Evolutionary conservation across 495 filamentous ascomycete genomes (phyloP).

Genomic region (Lasiosphaeria ovina): DNA sequence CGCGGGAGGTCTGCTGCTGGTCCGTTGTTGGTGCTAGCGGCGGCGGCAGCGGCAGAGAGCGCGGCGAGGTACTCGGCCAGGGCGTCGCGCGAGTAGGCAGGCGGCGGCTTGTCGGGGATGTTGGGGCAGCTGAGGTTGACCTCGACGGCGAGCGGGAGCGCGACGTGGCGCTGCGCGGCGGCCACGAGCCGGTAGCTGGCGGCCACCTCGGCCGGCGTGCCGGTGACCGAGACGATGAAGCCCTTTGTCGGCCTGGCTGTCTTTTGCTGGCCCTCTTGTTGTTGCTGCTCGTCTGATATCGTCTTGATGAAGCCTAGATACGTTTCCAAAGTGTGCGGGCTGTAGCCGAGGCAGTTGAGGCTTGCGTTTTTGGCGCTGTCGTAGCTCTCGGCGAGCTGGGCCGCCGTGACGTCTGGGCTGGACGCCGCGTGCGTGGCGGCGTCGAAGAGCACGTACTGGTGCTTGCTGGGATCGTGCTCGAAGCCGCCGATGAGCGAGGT

Average conservation of each 20-base stretch:
- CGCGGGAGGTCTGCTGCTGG: conserved; percentile 11
- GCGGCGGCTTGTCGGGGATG: conserved; percentile 63
- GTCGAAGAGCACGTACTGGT: conserved; percentile 65
- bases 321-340: conserved; percentile 60
- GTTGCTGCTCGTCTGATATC: conserved; percentile 33
- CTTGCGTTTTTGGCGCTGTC: conserved; percentile 44
- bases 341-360: conserved; percentile 69
- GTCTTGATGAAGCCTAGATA: conserved; percentile 56
- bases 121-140: conserved; percentile 75
- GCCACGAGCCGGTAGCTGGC: conserved; percentile 41
- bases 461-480: conserved; percentile 55
- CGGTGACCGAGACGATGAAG: conserved; percentile 71
- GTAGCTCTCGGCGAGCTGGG: not conserved
- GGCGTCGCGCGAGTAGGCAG: conserved; percentile 54
- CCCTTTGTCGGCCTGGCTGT: conserved; percentile 41
- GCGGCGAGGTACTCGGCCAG: conserved; percentile 49
- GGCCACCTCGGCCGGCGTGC: conserved; percentile 47
- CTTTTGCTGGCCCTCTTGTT: not conserved
- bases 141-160: conserved; percentile 56
- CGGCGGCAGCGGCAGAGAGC: not conserved
- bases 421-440: conserved; percentile 40
- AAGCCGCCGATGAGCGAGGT: conserved; percentile 62
- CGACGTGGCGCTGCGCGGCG: conserved; percentile 2
- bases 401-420: conserved; percentile 4
- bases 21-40: not conserved